Conservation (phyloP, 1,284 basidiomycete genomes). For the Pseudozyma sp. region DNA sequence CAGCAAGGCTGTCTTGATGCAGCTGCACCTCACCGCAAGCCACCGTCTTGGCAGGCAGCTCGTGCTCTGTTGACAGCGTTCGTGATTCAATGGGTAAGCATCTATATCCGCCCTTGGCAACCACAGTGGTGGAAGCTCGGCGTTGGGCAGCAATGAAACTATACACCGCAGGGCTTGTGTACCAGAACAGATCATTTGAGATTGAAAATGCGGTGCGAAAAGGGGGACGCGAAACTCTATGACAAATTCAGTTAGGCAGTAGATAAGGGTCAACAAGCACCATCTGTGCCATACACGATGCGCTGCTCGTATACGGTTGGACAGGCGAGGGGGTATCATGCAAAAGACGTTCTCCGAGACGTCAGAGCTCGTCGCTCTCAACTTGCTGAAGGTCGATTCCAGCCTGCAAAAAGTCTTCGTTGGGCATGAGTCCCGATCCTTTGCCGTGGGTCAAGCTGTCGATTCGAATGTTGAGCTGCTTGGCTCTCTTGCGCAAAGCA, state of each 20-base stretch:
- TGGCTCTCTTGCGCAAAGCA: conserved; percentile 27
- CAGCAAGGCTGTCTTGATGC: not conserved
- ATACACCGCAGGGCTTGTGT: too few relatives aligned
- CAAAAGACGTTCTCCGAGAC: not conserved
- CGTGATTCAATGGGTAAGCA: too few relatives aligned
- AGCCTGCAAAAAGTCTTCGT: conserved; percentile 18
- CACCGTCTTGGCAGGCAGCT: too few relatives aligned
- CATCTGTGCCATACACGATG: too few relatives aligned
- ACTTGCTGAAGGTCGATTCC: conserved; percentile 3
- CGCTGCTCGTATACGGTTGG: too few relatives aligned
- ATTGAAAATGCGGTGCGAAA: conserved; percentile 7
- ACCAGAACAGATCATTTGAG: too few relatives aligned
- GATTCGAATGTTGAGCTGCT: conserved; percentile 42
- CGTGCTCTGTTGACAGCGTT: too few relatives aligned
- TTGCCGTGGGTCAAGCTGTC: conserved; percentile 37
- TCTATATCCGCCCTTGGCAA: too few relatives aligned
- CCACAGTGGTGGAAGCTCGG: too few relatives aligned
- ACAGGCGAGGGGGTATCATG: not conserved
- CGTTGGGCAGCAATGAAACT: too few relatives aligned
- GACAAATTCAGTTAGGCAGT: not conserved
- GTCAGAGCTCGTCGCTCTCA: conserved; percentile 31
- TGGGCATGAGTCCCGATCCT: conserved; percentile 32
- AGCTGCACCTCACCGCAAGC: not conserved
- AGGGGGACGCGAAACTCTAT: conserved; percentile 6
- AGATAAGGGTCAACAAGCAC: conserved; percentile 7